A percentile compares a stretch with the other conserved stretches of the same genome.
Conservation (phyloP, 345 rosid genomes). For the Brassica carinata region DNA sequence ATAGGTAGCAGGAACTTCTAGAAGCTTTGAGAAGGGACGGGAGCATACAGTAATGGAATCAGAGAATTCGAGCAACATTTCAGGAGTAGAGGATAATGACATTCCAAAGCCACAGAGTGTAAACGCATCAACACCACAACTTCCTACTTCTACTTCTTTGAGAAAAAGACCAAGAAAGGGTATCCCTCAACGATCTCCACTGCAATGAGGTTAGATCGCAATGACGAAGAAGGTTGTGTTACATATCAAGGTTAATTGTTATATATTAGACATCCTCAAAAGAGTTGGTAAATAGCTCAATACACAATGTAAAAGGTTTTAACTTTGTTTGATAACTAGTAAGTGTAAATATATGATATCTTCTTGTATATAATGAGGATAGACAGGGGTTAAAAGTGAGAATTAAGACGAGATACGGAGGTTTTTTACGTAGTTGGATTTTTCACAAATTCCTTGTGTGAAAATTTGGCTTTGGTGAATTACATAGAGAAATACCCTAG, state of each 20-base stretch:
- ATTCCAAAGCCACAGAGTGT: constrained; percentile 47
- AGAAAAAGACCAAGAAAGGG: constrained; percentile 81
- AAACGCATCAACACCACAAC: constrained; percentile 60
- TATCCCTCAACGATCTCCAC: constrained; percentile 80
- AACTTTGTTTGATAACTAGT: not conserved
- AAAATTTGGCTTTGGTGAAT: no score
- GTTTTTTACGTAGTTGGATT: no score
- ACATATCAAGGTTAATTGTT: not conserved
- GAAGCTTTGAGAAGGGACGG: constrained; percentile 52
- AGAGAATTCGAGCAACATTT: constrained; percentile 65
- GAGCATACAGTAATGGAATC: constrained; percentile 53
- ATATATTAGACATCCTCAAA: not conserved
- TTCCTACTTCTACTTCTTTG: constrained; percentile 50
- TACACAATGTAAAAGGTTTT: not conserved
- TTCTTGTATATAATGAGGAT: no score
- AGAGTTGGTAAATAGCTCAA: not conserved
- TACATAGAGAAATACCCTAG: no score
- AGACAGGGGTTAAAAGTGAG: no score
- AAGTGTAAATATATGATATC: constrained; percentile 6
- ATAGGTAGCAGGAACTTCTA: constrained; percentile 69
- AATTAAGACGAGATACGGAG: no score
- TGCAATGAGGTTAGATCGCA: constrained; percentile 34
- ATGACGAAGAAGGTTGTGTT: not conserved
- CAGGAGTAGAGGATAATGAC: constrained; percentile 45
- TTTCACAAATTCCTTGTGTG: no score